Evolutionary conservation across 345 rosid species (phyloP).

Genomic region (Erucastrum elatum): DNA sequence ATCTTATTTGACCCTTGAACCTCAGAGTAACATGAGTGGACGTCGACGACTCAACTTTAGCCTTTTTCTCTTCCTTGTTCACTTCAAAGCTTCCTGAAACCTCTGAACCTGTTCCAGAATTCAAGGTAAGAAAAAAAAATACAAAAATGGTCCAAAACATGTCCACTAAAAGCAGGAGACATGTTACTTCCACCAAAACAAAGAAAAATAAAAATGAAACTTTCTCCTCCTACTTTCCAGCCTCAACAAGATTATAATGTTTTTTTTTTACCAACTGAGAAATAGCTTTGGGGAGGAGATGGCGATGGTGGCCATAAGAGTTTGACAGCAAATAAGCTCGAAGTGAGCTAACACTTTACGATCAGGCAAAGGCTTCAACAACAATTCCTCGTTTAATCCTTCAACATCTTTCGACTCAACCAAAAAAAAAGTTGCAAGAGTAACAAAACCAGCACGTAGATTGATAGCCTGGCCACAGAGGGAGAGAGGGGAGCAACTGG

Average conservation of each 20-base stretch:
- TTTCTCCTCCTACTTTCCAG: neutral
- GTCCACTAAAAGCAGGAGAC: slow-evolving; percentile 1
- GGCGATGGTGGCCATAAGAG: slow-evolving; percentile 70
- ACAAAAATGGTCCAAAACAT: neutral
- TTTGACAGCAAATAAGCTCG: slow-evolving; percentile 39
- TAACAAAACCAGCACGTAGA: neutral
- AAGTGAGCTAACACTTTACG: slow-evolving; percentile 74
- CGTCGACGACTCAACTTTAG: neutral
- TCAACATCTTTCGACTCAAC: slow-evolving; percentile 51
- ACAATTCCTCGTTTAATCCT: slow-evolving; percentile 65
- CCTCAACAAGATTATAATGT: too few species aligned
- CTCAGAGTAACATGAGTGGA: neutral
- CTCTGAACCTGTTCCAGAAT: slow-evolving; percentile 53
- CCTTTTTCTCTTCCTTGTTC: neutral
- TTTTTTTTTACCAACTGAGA: slow-evolving; percentile 47
- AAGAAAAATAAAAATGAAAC: neutral
- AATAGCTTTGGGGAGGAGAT: slow-evolving; percentile 79
- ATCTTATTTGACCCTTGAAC: neutral
- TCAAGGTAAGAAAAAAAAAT: neutral
- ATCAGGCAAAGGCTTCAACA: slow-evolving; percentile 71
- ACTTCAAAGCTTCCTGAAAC: too few species aligned
- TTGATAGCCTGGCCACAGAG: neutral
- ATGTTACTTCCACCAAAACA: slow-evolving; percentile 5
- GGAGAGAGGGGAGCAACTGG: neutral
- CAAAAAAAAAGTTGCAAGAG: neutral